phyloP scores from a whole-genome alignment of 345 rosid species.

The Linum tenue region DNA sequence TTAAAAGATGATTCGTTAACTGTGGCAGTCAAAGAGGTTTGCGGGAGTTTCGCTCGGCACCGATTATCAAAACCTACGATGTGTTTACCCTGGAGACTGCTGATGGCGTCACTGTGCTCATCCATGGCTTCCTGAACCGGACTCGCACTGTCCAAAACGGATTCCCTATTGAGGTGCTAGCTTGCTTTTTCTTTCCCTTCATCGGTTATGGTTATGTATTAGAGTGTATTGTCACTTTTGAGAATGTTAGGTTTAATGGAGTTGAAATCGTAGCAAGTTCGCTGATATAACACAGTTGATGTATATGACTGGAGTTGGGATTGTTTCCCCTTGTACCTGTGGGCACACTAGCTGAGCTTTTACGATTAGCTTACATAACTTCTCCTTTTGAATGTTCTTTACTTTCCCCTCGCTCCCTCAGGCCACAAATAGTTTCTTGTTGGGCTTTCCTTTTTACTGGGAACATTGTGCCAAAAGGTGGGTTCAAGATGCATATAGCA shows the following conservation, averaged over 20 bases:
- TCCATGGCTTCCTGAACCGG: constrained; percentile 53
- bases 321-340: too few relatives aligned
- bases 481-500: constrained; percentile 16
- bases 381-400: constrained; percentile 2
- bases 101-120: constrained; percentile 44
- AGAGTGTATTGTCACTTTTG: background rate
- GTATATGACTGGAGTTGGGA: too few relatives aligned
- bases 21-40: constrained; percentile 28
- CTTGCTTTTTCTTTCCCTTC: background rate
- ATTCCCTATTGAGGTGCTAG: constrained; percentile 48
- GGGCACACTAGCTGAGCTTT: too few relatives aligned
- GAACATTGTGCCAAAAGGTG: constrained; percentile 33
- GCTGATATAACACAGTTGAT: background rate
- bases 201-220: background rate
- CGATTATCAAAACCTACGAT: constrained; percentile 50
- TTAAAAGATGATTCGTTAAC: background rate
- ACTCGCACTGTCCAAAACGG: constrained; percentile 40
- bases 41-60: constrained; percentile 65
- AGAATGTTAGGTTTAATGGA: background rate
- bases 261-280: background rate
- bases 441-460: constrained; percentile 83
- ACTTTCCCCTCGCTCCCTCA: constrained; percentile 13
- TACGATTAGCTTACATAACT: background rate
- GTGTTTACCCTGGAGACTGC: constrained; percentile 57
- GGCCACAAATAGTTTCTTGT: constrained; percentile 48